Evolutionary conservation across 805 yeast species (phyloP).

Genomic region (Zygosaccharomyces kombuchaensis): DNA sequence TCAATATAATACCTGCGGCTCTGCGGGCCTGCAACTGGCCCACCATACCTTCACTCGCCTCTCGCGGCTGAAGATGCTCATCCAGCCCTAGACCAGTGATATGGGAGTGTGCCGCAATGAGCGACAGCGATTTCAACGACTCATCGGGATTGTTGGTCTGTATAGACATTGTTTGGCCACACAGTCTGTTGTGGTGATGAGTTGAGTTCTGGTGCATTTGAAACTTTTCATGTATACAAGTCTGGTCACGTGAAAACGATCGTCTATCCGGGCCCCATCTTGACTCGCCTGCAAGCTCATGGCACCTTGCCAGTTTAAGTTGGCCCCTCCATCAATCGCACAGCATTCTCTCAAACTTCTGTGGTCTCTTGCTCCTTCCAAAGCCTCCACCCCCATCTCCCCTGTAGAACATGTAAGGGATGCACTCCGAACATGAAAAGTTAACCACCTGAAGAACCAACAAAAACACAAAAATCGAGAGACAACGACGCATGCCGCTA

Average conservation of each 20-base stretch:
- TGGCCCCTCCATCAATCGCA: too few relatives aligned
- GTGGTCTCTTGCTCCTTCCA: too few relatives aligned
- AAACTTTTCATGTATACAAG: conserved; percentile 4
- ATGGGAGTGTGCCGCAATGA: conserved; percentile 97
- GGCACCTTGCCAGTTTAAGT: too few relatives aligned
- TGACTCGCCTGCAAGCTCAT: too few relatives aligned
- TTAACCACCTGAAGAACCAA: not conserved
- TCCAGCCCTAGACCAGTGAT: conserved; percentile 96
- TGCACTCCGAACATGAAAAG: not conserved
- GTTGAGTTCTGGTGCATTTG: not conserved
- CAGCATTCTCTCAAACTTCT: too few relatives aligned
- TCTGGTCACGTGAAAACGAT: not conserved
- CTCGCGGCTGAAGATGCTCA: conserved; percentile 79
- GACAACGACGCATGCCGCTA: not conserved
- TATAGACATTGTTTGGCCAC: conserved; percentile 34
- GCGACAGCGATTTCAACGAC: conserved; percentile 58
- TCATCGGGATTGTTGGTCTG: conserved; percentile 38
- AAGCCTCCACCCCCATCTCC: not conserved
- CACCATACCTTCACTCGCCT: conserved; percentile 89
- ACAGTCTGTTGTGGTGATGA: conserved; percentile 2
- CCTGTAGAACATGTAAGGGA: not conserved
- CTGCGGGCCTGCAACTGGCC: conserved; percentile 93
- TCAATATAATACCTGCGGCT: conserved; percentile 92
- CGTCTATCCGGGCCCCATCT: too few relatives aligned
- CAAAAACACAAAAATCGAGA: not conserved